Evolutionary conservation across 106 monocot species (phyloP), one percentile per base, ranked within the genome.

Genomic region (Agapanthus africanus): DNA sequence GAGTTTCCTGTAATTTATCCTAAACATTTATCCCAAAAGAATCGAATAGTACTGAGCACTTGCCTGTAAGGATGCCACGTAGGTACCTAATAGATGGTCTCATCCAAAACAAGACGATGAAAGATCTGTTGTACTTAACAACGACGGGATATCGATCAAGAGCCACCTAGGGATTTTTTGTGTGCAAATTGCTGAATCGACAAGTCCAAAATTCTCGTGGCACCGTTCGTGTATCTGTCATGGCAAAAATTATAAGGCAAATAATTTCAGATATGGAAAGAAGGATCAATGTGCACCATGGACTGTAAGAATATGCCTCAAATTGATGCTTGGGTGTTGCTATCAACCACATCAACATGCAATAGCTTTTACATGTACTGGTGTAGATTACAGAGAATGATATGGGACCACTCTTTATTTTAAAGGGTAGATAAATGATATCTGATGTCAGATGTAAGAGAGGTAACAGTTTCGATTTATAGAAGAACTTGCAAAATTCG

Each of bases 151-250:
- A 16, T 25, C 7, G 14, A 51, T 64, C 49, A 1, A 8, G 30
- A 65, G 64, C 64, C 73, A 73, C 64, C 50, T 37, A 47, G 25
- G 30, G 41, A 30, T n/a, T 18, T n/a, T n/a, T n/a, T 15, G 1
- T 38, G 61, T 72, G 34, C 32, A 32, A 40, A 19, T 37, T 32
- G 27, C 60, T 42, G 33, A 61, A 44, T n/a, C 27, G 41, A 71
- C 42, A 42, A 61, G 71, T 59, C 71, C 61, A 32, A 35, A 34
- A 40, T 13, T 65, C 11, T 67, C 19, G 68, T 68, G 50, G 31
- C 19, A 34, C 54, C 54, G 54, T 70, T 67, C 44, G 2, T 44
- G 67, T 67, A 30, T 19, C 67, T 67, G 42, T 67, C 67, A 44
- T 27, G 28, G 32, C 11, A 67, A n/a, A n/a, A n/a, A 4, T 27